Conservation (phyloP, 768 basidiomycete species). For the Dacryopinax spathularia region DNA sequence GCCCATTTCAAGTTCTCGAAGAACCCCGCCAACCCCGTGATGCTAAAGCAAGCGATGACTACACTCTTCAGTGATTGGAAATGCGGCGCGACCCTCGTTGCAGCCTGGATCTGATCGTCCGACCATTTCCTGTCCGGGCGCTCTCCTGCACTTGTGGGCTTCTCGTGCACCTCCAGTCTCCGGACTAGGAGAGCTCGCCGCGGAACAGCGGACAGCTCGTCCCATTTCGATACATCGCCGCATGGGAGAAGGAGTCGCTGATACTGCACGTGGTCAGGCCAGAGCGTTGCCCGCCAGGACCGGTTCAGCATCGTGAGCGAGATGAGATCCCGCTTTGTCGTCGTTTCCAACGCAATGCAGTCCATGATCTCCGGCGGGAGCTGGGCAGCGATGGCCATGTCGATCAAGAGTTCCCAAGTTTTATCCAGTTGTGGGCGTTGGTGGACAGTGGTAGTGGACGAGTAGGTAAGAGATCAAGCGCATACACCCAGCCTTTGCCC, state of each 20-base stretch:
- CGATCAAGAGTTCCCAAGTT: no score
- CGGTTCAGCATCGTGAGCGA: conserved; percentile 3
- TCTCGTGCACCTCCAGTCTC: neutral
- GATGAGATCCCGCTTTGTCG: conserved; percentile 2
- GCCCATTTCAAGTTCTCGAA: neutral
- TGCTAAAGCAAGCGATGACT: neutral
- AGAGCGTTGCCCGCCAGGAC: neutral
- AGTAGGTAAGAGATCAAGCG: neutral
- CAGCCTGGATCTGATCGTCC: neutral
- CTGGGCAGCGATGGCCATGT: neutral
- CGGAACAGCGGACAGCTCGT: neutral
- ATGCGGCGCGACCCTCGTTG: neutral
- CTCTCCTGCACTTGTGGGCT: neutral
- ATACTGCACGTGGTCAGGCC: neutral
- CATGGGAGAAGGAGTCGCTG: neutral
- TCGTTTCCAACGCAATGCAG: neutral
- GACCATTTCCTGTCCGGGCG: neutral
- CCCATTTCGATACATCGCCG: neutral
- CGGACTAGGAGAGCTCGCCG: neutral
- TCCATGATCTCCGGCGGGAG: neutral
- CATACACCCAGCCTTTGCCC: neutral
- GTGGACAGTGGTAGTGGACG: neutral
- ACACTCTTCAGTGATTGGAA: neutral
- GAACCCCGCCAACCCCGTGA: neutral
- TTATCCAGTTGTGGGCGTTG: no score